These are phyloP conservation scores for Pseudoturritis turrita DNA, from an alignment of 345 rosid species.

Conservation along the genomic window DNA sequence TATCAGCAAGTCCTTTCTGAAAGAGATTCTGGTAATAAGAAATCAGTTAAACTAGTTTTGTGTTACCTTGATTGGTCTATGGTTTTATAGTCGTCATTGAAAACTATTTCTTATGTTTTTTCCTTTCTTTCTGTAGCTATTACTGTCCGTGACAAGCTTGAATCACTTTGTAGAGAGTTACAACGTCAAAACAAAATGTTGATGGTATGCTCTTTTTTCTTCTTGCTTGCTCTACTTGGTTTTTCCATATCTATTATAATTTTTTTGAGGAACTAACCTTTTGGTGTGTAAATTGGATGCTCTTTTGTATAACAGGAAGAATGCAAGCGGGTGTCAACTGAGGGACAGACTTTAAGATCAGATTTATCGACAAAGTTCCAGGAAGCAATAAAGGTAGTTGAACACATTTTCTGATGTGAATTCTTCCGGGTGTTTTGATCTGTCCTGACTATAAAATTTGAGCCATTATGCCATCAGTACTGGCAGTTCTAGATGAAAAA, in stretches of 20 bases:
- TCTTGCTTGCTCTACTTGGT: background rate
- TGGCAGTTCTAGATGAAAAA: background rate
- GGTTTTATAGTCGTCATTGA: background rate
- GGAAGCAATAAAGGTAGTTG: conserved; percentile 80
- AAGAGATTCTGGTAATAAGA: conserved; percentile 65
- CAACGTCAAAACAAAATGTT: conserved; percentile 91
- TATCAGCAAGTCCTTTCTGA: conserved; percentile 91
- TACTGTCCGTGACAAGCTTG: conserved; percentile 84
- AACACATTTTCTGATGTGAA: background rate
- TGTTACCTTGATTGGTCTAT: background rate
- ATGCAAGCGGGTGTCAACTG: conserved; percentile 84
- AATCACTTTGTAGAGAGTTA: conserved; percentile 87
- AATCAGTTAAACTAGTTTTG: background rate
- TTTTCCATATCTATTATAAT: background rate
- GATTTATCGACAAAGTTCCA: conserved; percentile 88
- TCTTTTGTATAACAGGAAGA: conserved; percentile 59
- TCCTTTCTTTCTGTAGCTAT: conserved; percentile 44
- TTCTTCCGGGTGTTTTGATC: background rate
- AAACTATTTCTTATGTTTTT: background rate
- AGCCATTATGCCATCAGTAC: background rate
- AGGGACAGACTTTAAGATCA: conserved; percentile 81
- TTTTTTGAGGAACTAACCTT: background rate
- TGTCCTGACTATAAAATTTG: background rate
- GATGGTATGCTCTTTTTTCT: conserved; percentile 49
- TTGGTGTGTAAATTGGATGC: background rate